A percentile compares a stretch with the other conserved stretches of the same genome.
Evolutionary conservation across 257 asterid species (phyloP).

Genomic region (Eustoma russellianum): DNA sequence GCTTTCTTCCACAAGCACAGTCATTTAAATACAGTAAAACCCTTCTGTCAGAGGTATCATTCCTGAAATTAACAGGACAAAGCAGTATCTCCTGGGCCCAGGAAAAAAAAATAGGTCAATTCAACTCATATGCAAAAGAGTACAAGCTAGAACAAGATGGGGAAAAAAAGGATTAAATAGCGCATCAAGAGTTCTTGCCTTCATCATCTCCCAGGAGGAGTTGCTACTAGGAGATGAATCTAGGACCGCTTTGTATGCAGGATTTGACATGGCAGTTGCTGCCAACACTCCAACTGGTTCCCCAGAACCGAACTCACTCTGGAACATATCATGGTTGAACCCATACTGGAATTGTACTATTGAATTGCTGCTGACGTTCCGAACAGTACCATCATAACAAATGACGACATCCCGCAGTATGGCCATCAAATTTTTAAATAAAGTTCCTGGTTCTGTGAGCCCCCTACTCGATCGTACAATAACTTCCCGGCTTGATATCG

Average conservation of each 20-base stretch:
- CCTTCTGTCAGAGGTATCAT: conserved; percentile 66
- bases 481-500: conserved; percentile 90
- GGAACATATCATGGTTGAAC: conserved; percentile 33
- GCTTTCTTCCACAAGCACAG: conserved; percentile 72
- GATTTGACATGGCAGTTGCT: conserved; percentile 99
- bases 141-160: conserved; percentile 2
- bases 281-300: conserved; percentile 99
- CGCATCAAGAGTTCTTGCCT: conserved; percentile 34
- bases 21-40: conserved; percentile 56
- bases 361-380: conserved; percentile 78
- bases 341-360: conserved; percentile 88
- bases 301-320: conserved; percentile 83
- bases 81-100: conserved; percentile 81
- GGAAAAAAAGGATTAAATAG: conserved; percentile 6
- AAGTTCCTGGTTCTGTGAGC: conserved; percentile 86
- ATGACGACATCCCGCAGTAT: conserved; percentile 88
- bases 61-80: conserved; percentile 71
- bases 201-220: conserved; percentile 99
- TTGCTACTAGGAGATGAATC: conserved; percentile 98
- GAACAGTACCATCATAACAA: conserved; percentile 78
- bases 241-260: conserved; percentile 96
- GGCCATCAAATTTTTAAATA: conserved; percentile 92
- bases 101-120: conserved; percentile 11
- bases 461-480: conserved; percentile 93
- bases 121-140: conserved; percentile 3